phyloP scores from a whole-genome alignment of 2,329 filamentous ascomycete genomes.

The Stemphylium vesicarium region DNA sequence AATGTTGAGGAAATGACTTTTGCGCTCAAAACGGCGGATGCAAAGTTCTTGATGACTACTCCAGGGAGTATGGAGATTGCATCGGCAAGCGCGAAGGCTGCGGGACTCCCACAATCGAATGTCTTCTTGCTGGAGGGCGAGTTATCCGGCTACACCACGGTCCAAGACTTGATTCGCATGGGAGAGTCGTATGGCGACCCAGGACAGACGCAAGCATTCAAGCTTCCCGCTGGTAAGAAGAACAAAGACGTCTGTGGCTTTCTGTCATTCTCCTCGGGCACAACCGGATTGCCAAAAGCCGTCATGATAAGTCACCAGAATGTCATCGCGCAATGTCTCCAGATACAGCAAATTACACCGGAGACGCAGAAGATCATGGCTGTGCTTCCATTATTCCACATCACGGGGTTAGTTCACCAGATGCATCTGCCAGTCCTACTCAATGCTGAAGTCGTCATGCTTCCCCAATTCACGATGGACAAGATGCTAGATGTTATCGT shows the following conservation, averaged over 20 bases:
- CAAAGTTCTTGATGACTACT: constrained; percentile 65
- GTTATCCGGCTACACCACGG: constrained; percentile 57
- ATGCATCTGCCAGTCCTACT: constrained; percentile 68
- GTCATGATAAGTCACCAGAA: constrained; percentile 48
- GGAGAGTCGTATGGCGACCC: constrained; percentile 51
- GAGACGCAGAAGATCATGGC: constrained; percentile 50
- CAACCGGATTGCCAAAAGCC: constrained; percentile 48
- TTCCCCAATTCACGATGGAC: constrained; percentile 67
- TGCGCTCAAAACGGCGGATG: constrained; percentile 63
- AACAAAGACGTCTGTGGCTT: constrained; percentile 64
- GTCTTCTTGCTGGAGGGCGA: constrained; percentile 65
- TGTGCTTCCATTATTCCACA: constrained; percentile 45
- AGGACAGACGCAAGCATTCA: constrained; percentile 57
- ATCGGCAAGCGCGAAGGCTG: constrained; percentile 59
- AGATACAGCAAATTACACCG: constrained; percentile 53
- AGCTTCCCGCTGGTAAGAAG: constrained; percentile 59
- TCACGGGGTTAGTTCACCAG: constrained; percentile 49
- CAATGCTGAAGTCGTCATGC: constrained; percentile 71
- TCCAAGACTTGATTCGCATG: constrained; percentile 55
- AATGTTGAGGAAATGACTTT: constrained; percentile 72
- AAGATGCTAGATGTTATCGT: constrained; percentile 55
- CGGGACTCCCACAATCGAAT: constrained; percentile 59
- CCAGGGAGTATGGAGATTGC: constrained; percentile 63
- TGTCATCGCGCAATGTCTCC: constrained; percentile 64
- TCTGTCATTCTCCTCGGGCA: constrained; percentile 48